Percentiles rank a stretch among this genome's conserved stretches.
These are phyloP conservation scores for Phyllosticta citrichinensis DNA, from an alignment of 2,329 filamentous ascomycete genomes.

Conservation along the genomic window DNA sequence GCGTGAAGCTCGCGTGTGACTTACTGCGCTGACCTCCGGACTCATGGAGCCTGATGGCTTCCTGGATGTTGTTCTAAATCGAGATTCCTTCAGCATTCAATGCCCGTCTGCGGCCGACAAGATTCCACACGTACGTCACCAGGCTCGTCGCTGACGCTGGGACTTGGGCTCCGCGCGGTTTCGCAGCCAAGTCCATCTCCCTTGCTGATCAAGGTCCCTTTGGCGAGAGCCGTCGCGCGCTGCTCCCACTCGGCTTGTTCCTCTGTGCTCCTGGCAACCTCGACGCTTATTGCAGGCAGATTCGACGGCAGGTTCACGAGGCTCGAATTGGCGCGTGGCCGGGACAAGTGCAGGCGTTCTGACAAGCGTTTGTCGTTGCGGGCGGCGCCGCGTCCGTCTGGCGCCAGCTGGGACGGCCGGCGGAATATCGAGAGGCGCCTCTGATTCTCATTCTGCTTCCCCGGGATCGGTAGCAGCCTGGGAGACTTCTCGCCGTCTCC, in stretches of 20 bases:
- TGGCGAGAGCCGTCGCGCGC: slow-evolving; percentile 79
- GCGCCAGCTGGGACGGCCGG: slow-evolving; percentile 15
- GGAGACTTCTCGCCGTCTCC: slow-evolving; percentile 24
- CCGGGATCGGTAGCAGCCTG: slow-evolving; percentile 14
- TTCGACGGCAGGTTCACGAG: slow-evolving; percentile 70
- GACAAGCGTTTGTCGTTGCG: slow-evolving; percentile 45
- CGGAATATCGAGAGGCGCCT: slow-evolving; percentile 17
- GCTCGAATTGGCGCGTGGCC: slow-evolving; percentile 43
- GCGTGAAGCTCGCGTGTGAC: slow-evolving; percentile 14
- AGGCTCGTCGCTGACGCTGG: slow-evolving; percentile 26
- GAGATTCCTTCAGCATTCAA: slow-evolving; percentile 4
- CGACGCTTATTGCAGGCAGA: slow-evolving; percentile 60
- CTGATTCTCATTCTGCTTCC: slow-evolving; percentile 17
- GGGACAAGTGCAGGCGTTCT: slow-evolving; percentile 55
- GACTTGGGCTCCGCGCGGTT: slow-evolving; percentile 21
- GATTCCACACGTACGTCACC: slow-evolving; percentile 27
- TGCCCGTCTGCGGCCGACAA: neutral
- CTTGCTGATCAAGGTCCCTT: slow-evolving; percentile 38
- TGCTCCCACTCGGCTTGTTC: slow-evolving; percentile 72
- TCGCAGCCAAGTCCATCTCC: neutral
- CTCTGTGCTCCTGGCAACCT: slow-evolving; percentile 32
- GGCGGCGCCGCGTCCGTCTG: slow-evolving; percentile 4
- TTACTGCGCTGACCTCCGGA: slow-evolving; percentile 45
- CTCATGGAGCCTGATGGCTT: slow-evolving; percentile 92
- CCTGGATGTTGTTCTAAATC: slow-evolving; percentile 60